Evolutionary conservation across 1,139 yeast species (phyloP).

Genomic region (Blastobotrys indianensis): DNA sequence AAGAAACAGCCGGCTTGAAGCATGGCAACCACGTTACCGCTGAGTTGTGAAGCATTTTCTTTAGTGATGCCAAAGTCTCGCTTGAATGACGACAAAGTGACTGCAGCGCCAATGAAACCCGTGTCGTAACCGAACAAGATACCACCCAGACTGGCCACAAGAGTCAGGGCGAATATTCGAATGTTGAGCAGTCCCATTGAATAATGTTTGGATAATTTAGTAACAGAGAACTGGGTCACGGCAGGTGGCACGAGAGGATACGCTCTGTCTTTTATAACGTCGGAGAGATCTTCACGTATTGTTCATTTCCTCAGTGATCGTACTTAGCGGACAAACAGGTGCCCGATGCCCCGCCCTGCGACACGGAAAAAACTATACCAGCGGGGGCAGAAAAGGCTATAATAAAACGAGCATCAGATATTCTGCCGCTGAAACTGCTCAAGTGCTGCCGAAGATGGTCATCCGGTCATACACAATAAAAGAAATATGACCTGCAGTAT

Average conservation of each 20-base stretch:
- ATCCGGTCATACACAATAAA: no score
- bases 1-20: slow-evolving; percentile 45
- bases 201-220: no score
- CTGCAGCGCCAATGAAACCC: slow-evolving; percentile 43
- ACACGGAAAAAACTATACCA: no score
- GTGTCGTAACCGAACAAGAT: slow-evolving; percentile 42
- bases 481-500: no score
- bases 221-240: no score
- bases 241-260: neutral
- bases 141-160: slow-evolving; percentile 39
- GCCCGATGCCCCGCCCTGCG: no score
- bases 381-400: no score
- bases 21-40: slow-evolving; percentile 37
- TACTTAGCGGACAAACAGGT: no score
- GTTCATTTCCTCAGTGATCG: neutral
- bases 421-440: no score
- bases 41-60: slow-evolving; percentile 15
- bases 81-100: slow-evolving; percentile 35
- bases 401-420: no score
- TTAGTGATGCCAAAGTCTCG: slow-evolving; percentile 36
- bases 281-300: neutral
- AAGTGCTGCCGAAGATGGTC: no score
- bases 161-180: slow-evolving; percentile 27
- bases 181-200: slow-evolving; percentile 1
- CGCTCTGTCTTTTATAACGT: no score